Evolutionary conservation across 2,329 filamentous ascomycete species (phyloP), one percentile per base, ranked within the genome.

Genomic region (Aspergillus quadricinctus): DNA sequence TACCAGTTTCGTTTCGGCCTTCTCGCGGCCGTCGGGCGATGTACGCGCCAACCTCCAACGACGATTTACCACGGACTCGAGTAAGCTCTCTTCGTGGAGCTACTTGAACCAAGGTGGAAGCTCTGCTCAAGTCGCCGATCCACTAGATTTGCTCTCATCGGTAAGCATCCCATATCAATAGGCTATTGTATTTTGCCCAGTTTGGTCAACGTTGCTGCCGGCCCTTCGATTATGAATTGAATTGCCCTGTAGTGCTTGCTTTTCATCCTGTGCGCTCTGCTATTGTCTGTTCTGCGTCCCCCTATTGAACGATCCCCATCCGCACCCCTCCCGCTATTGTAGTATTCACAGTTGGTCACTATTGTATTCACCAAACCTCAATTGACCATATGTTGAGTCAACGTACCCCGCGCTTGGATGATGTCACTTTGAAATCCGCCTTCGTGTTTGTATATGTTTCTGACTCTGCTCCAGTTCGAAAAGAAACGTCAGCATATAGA

Each of bases 401-500:
- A 7, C 5, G 31, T 46, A 41, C 14, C 28, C 23, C 17, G n/a
- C 19, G 50, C 48, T 50, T 55, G 23, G 17, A 19, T 23, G 21
- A 46, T 46, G 43, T 37, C 14, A 17, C 17, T 37, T 37, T 37
- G 5, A 50, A 48, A 52, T 52, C 58, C 55, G 51, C 45, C 41
- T 51, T 61, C 46, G 51, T 57, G 53, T 35, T 11, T 57, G 55
- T 53, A n/a, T 57, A 48, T 52, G 59, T 65, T 75, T 80, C 67
- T 84, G 72, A 63, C 56, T 48, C 49, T 57, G 51, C 55, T 57
- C 21, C 74, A 97, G 92, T 85, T 96, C 70, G 92, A 96, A 73
- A 94, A 94, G 77, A 96, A 96, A 77, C 91, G 92, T 69, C 80
- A 90, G 69, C 92, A 96, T 74, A 95, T 95, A 78, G 93, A 97